Conservation (phyloP, 1,284 basidiomycete species). For the Waitea zeae region DNA sequence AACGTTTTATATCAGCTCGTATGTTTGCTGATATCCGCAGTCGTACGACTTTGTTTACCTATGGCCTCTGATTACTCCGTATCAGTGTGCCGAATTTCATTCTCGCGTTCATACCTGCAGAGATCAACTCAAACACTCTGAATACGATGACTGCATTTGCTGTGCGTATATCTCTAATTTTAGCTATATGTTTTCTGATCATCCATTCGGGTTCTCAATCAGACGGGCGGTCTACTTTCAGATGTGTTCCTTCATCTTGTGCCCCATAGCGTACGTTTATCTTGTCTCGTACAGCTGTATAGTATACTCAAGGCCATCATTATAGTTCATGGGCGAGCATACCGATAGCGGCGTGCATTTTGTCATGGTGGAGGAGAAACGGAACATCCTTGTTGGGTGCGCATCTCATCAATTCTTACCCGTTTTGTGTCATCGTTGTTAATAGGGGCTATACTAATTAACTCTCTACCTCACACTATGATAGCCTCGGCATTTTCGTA, state of each 20-base stretch:
- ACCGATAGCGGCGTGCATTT: conserved; percentile 50
- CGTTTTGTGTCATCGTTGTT: conserved; percentile 4
- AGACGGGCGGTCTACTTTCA: conserved; percentile 80
- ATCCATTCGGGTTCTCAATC: conserved; percentile 11
- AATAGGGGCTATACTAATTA: neutral
- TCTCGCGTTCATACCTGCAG: conserved; percentile 74
- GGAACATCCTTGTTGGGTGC: conserved; percentile 77
- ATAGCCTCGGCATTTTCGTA: conserved; percentile 61
- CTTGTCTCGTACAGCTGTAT: too few species aligned
- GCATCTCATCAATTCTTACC: conserved; percentile 9
- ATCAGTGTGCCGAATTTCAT: conserved; percentile 85
- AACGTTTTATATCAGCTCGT: conserved; percentile 91
- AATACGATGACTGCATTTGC: conserved; percentile 87
- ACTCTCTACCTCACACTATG: too few species aligned
- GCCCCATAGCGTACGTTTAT: too few species aligned
- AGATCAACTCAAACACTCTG: conserved; percentile 67
- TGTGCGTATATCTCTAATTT: conserved; percentile 7
- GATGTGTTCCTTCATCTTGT: conserved; percentile 84
- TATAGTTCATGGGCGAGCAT: conserved; percentile 79
- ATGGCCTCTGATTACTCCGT: too few species aligned
- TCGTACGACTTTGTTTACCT: conserved; percentile 2
- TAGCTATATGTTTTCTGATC: conserved; percentile 9
- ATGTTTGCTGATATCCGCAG: conserved; percentile 21
- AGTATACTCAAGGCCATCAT: too few species aligned
- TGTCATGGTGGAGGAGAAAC: conserved; percentile 74